Evolutionary conservation across 2,329 filamentous ascomycete species (phyloP), one percentile per base, ranked within the genome.

Genomic region (Gremmenia infestans): DNA sequence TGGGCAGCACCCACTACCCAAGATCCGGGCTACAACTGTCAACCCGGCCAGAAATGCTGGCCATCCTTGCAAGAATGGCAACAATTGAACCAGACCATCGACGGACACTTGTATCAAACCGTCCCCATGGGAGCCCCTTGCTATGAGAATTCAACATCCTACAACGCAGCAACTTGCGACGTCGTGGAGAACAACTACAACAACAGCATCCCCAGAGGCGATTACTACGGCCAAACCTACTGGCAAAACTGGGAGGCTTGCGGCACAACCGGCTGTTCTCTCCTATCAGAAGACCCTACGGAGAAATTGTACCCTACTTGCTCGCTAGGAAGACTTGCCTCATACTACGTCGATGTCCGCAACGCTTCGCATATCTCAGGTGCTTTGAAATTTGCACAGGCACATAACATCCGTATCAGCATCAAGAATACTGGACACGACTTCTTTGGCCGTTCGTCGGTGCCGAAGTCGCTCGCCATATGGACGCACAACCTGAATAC

Each of bases 391-490:
- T 73, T 73, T 57, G 70, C 69, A 32, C 58, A 54, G 17, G 62
- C 67, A 15, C 54, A 63, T 3, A 65, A 63, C 14, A 64, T 71
- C 23, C 70, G 67, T 8, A 52, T 70, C 9, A 66, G 63, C 1
- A 65, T 71, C 52, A 74, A 73, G 60, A 76, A 76, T 55, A 76
- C 74, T 1, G 74, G 75, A 4, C 74, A 77, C 60, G 74, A 76
- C 60, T 78, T 73, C 53, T 67, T 60, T 2, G 71, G 62, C 17
- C 49, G 54, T 14, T 53, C 49, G 3, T 19, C 53, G 5, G 48
- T 35, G 11, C 35, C 56, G 4, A 52, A 51, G 15, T 53, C 54
- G 9, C 50, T 59, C 4, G 50, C 45, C 8, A 11, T 59, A 4
- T 57, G 57, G 57, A 59, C 46, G 19, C 50, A 53, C 23, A 59